Percentiles rank a stretch among this genome's conserved stretches.
phyloP scores from a whole-genome alignment of 1,284 basidiomycete species.

The Ganoderma lucidum region DNA sequence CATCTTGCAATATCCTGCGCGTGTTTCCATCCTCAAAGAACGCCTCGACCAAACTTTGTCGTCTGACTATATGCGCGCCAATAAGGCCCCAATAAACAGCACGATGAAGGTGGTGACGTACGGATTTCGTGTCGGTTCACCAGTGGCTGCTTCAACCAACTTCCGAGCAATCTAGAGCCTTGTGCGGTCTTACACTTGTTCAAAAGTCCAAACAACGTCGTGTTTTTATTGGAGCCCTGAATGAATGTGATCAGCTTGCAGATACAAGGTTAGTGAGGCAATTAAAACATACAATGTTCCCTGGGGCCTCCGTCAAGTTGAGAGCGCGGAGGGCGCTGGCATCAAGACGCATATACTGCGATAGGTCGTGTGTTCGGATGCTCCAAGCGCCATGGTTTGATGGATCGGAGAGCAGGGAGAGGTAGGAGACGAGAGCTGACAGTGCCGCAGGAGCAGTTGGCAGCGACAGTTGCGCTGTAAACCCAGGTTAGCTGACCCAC shows the following conservation, averaged over 20 bases:
- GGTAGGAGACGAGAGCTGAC: slow-evolving; percentile 85
- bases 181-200: slow-evolving; percentile 98
- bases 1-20: slow-evolving; percentile 82
- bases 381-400: slow-evolving; percentile 86
- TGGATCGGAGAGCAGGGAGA: slow-evolving; percentile 84
- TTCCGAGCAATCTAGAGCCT: slow-evolving; percentile 89
- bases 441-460: slow-evolving; percentile 84
- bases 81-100: neutral
- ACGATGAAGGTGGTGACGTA: slow-evolving; percentile 49
- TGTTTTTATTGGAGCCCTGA: slow-evolving; percentile 75
- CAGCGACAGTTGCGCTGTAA: slow-evolving; percentile 77
- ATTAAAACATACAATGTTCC: slow-evolving; percentile 36
- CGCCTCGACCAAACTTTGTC: slow-evolving; percentile 88
- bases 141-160: slow-evolving; percentile 97
- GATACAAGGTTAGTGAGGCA: neutral
- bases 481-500: neutral
- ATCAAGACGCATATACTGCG: slow-evolving; percentile 96
- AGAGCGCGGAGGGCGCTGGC: slow-evolving; percentile 94
- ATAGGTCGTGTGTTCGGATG: slow-evolving; percentile 89
- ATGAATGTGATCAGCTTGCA: slow-evolving; percentile 3
- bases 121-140: slow-evolving; percentile 95
- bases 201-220: slow-evolving; percentile 88
- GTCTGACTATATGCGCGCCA: slow-evolving; percentile 60
- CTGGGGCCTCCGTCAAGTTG: slow-evolving; percentile 76
- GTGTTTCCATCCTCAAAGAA: slow-evolving; percentile 85